Percentiles rank a stretch among this genome's conserved stretches.
These are phyloP conservation scores for Entonaema liquescens DNA, from an alignment of 495 filamentous ascomycete genomes.

Conservation along the genomic window DNA sequence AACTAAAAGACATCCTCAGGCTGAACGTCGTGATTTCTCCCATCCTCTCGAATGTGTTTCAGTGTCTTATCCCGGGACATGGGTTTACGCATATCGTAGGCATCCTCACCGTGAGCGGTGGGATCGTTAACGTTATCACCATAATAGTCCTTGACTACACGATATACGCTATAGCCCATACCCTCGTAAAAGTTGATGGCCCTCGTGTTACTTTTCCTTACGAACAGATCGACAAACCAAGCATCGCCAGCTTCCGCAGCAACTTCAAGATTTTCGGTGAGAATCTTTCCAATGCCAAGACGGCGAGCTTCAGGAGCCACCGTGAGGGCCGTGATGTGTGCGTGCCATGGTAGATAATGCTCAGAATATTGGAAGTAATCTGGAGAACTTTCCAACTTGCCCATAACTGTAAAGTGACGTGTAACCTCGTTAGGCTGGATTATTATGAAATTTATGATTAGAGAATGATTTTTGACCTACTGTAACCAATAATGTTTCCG, in stretches of 20 bases:
- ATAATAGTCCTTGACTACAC: constrained; percentile 90
- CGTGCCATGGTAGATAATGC: constrained; percentile 96
- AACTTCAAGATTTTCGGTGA: constrained; percentile 80
- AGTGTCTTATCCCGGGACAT: constrained; percentile 81
- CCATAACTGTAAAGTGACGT: constrained; percentile 75
- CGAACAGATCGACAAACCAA: constrained; percentile 97
- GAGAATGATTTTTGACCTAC: constrained; percentile 60
- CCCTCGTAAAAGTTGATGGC: constrained; percentile 88
- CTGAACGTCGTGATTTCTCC: constrained; percentile 79
- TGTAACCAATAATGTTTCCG: constrained; percentile 90
- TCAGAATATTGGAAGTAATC: constrained; percentile 71
- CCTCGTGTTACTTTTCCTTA: constrained; percentile 84
- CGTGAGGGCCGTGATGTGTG: constrained; percentile 95
- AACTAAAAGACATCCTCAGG: constrained; percentile 87
- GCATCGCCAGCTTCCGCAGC: constrained; percentile 80
- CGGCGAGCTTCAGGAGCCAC: constrained; percentile 87
- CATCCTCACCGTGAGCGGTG: constrained; percentile 73
- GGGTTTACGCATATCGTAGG: constrained; percentile 95
- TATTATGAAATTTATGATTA: not conserved
- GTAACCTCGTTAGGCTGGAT: constrained; percentile 21
- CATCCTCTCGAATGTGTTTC: constrained; percentile 81
- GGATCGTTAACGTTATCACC: constrained; percentile 75
- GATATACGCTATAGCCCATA: constrained; percentile 89
- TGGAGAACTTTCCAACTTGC: constrained; percentile 91
- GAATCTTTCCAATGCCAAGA: constrained; percentile 80